Evolutionary conservation across 192 early-diverging fungal species (phyloP), one percentile per base, ranked within the genome.

Genomic region (Gonapodya prolifera): DNA sequence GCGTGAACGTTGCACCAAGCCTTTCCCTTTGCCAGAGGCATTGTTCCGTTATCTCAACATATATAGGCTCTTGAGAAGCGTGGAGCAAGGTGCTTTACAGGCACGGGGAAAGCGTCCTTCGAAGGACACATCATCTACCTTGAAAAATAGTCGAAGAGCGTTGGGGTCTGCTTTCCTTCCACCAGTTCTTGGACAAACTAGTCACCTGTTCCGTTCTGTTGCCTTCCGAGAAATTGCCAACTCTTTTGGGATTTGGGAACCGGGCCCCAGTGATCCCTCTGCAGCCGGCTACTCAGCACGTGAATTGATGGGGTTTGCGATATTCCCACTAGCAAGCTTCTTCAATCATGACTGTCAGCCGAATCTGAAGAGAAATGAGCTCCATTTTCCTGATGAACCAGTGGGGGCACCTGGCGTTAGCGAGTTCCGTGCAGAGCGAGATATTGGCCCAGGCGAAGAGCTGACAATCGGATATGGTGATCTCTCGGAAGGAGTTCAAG

Each of bases 331-430:
- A 0, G 91, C 91, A 0, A 86, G 87, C 1, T 90, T 86, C 45
- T 91, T 91, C 76, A 91, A 91, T 77, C 91, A 91, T 73, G 89
- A 89, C 0, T 91, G 91, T 69, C 80, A 79, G 1, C 88, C 91
- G 1, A 90, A 87, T 34, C 73, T 90, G n/a, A 75, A 77, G 1
- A 89, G 89, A 76, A 61, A 8, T 16, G 45, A 61, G 45, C 45
- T 61, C 8, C 23, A 16, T 61, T 61, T 61, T 61, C 45, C 45
- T 61, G 23, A 23, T 61, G 45, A 61, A 16, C 8, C 8, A 23
- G 33, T 79, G 23, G 80, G 89, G 61, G 35, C 73, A 1, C 81
- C 76, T 2, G 81, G 86, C 13, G 76, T 81, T 0, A 87, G 89
- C 83, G 78, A 78, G 1, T 91, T 89, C 81, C 76, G 85, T 35